Evolutionary conservation across 129 eudicot species (phyloP), one percentile per base, ranked within the genome.

Genomic region (Flaveria robusta): DNA sequence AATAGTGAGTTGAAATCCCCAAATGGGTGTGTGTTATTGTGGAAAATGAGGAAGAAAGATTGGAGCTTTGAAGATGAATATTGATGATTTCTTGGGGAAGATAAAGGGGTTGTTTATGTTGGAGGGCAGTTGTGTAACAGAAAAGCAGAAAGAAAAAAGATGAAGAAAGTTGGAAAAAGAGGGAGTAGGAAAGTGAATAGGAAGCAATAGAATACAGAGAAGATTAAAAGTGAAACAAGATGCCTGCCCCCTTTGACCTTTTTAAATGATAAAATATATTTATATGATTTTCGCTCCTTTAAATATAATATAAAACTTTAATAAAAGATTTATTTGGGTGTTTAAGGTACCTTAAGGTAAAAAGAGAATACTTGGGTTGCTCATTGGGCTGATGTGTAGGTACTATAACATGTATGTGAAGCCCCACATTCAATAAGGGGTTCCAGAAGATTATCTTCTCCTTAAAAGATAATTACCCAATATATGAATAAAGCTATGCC

Each of bases 151-250:
- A 43, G 41, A 74, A 65, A 80, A 80, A 66, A n/a, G 41, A 42
- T 29, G 68, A 54, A 19, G 41, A 73, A 79, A 79, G 68, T 64
- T 80, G 79, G 79, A 67, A 80, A 80, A 74, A 46, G 75, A 50
- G 72, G 77, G 58, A 75, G 78, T 55, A 67, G 74, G 79, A 80
- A 80, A 80, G 84, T 74, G 84, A 67, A 67, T 59, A 80, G 79
- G 79, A 74, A 66, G 80, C 84, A 74, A 80, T 34, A 34, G 39
- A 34, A 34, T 74, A 19, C 37, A 55, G 9, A 54, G 56, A 50
- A 72, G 73, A 77, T 42, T 68, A 68, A 54, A 77, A 77, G 46
- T 41, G 58, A 29, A 55, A 66, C 50, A 63, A 63, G 68, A 66
- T 66, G 50, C 23, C n/a, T n/a, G n/a, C n/a, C n/a, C 10, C 9